phyloP scores from a whole-genome alignment of 768 basidiomycete species.

The Mycena leptocephala region DNA sequence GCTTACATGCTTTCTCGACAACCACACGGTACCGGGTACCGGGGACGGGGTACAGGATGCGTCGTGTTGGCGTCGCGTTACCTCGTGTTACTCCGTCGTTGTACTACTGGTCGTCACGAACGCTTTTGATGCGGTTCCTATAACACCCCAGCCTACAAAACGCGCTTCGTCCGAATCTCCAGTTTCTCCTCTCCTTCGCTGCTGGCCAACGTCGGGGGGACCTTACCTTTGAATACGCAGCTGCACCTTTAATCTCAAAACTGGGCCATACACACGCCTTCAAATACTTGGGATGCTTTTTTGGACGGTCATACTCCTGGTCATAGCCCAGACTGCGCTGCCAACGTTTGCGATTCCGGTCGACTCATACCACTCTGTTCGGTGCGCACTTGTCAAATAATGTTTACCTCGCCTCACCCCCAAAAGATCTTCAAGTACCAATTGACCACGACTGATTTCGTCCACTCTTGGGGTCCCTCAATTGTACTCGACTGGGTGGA shows the following conservation, averaged over 20 bases:
- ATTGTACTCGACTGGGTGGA: not conserved
- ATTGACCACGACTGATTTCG: not conserved
- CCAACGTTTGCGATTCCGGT: not conserved
- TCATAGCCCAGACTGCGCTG: not conserved
- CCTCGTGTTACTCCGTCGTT: no score
- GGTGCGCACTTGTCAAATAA: not conserved
- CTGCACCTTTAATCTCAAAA: no score
- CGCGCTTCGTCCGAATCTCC: no score
- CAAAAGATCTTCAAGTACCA: not conserved
- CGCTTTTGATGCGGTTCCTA: no score
- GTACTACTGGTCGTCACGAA: no score
- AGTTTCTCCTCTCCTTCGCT: not conserved
- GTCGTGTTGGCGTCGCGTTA: no score
- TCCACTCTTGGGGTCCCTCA: not conserved
- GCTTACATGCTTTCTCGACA: not conserved
- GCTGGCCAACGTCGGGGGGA: slow-evolving; percentile 14
- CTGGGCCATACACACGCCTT: no score
- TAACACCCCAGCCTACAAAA: no score
- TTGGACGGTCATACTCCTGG: not conserved
- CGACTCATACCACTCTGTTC: not conserved
- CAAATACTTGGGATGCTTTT: no score
- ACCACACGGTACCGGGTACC: no score
- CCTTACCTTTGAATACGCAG: not conserved
- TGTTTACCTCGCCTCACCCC: not conserved
- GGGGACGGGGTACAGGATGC: no score